Base-by-base conservation (phyloP, 129 eudicot species). In the Smallanthus sonchifolius region DNA sequence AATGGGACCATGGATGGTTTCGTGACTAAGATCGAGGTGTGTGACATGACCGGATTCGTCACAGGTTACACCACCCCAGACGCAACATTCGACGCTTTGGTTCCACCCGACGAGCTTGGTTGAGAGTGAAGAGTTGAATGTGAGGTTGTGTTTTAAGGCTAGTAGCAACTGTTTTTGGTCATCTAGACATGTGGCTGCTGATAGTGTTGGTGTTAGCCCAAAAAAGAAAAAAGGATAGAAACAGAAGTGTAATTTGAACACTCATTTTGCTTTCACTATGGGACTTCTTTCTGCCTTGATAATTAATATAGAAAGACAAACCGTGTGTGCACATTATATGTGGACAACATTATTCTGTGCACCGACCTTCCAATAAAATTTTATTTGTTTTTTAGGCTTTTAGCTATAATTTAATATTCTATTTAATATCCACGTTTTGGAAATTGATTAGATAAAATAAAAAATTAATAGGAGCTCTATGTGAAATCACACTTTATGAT, bases 1-100 rank as follows among this genome's bases (percentile, higher is more conserved):
- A 20, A 87, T 77, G 64, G 54, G 67, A 48, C 92, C 87, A 0
- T 3, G 48, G 73, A 82, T 65, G 34, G 36, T 47, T 59, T 77
- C 82, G 20, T 49, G 40, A 44, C 45, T 73, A 54, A 82, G 69
- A 51, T 81, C 69, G 10, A 84, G 75, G 4, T 59, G 67, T 2
- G 61, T 65, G 66, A 79, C 69, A n/a, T 63, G 75, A 16, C 84
- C 89, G 1, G 65, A n/a, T 14, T 24, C 8, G 63, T 75, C 78
- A 17, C 89, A 85, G 0, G 45, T 13, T 10, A 85, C 86, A 13
- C 89, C 86, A 1, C 48, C 55, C 89, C 89, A 82, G n/a, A 2
- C 19, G 11, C 86, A 85, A 48, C 82, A 85, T 17, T 85, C 86
- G 0, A 15, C 35, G 3, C 34, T 70, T 32, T 47, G 71, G 35